Conservation (phyloP, 2,329 filamentous ascomycete species). For the Keithomyces neogunnii region DNA sequence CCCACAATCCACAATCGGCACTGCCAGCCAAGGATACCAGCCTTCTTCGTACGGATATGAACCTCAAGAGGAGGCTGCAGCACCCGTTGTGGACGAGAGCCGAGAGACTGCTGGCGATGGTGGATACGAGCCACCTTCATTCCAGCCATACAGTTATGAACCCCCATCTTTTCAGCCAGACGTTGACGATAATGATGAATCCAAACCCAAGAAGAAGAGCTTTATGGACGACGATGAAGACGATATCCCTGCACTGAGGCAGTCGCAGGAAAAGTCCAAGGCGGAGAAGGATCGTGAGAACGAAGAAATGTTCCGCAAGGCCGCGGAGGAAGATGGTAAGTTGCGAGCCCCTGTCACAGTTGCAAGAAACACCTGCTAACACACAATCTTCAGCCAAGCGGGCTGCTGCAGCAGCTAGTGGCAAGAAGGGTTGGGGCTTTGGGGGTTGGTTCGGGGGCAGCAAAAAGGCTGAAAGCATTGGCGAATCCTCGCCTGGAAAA, state of each 20-base stretch:
- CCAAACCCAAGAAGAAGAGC: constrained; percentile 63
- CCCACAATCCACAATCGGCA: constrained; percentile 8
- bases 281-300: constrained; percentile 68
- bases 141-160: constrained; percentile 50
- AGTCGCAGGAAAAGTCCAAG: constrained; percentile 49
- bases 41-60: constrained; percentile 43
- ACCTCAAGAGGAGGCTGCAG: constrained; percentile 30
- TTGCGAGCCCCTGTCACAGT: not conserved
- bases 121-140: constrained; percentile 54
- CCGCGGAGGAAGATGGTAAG: constrained; percentile 68
- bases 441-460: constrained; percentile 76
- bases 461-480: constrained; percentile 41
- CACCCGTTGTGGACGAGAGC: constrained; percentile 7
- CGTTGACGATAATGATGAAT: constrained; percentile 36
- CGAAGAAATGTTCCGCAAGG: constrained; percentile 76
- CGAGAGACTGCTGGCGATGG: constrained; percentile 23
- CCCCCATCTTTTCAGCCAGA: constrained; percentile 50
- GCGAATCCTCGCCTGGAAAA: constrained; percentile 43
- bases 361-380: not conserved
- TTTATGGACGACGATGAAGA: constrained; percentile 77
- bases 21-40: constrained; percentile 30
- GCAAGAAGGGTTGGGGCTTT: constrained; percentile 71
- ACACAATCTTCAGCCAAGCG: constrained; percentile 45
- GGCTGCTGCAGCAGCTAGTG: constrained; percentile 35
- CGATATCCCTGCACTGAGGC: constrained; percentile 44